Percentiles rank a stretch among this genome's conserved stretches.
Evolutionary conservation across 78 protist genomes (phyloP).

Genomic region (Abeoforma whisleri): DNA sequence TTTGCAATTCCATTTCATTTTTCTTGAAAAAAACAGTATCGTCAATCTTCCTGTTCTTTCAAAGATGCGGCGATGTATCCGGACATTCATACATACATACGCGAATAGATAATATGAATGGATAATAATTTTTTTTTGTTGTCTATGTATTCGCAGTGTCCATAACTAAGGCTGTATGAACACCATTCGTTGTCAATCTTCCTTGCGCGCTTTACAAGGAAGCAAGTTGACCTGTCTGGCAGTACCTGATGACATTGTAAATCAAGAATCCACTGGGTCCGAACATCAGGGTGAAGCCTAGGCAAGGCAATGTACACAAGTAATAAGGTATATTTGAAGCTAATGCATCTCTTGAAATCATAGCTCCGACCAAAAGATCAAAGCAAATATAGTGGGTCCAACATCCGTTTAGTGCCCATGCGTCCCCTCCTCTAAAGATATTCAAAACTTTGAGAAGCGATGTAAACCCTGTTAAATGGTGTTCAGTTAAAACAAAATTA

Average conservation of each 20-base stretch:
- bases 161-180: too few species aligned
- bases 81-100: too few species aligned
- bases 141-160: too few species aligned
- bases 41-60: too few species aligned
- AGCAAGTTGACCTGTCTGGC: neutral
- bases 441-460: neutral
- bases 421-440: slow-evolving; percentile 5
- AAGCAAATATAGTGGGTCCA: slow-evolving; percentile 8
- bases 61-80: too few species aligned
- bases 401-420: slow-evolving; percentile 26
- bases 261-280: slow-evolving; percentile 10
- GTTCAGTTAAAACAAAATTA: too few species aligned
- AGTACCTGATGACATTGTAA: slow-evolving; percentile 8
- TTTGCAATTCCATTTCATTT: too few species aligned
- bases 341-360: slow-evolving; percentile 25
- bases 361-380: slow-evolving; percentile 23
- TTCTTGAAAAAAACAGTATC: too few species aligned
- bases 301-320: neutral
- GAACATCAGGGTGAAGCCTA: neutral
- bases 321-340: neutral
- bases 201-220: too few species aligned
- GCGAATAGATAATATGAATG: too few species aligned
- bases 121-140: too few species aligned
- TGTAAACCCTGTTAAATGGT: slow-evolving; percentile 10
- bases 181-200: too few species aligned